phyloP scores from a whole-genome alignment of 2,329 filamentous ascomycete species.

The Fusarium torreyae region DNA sequence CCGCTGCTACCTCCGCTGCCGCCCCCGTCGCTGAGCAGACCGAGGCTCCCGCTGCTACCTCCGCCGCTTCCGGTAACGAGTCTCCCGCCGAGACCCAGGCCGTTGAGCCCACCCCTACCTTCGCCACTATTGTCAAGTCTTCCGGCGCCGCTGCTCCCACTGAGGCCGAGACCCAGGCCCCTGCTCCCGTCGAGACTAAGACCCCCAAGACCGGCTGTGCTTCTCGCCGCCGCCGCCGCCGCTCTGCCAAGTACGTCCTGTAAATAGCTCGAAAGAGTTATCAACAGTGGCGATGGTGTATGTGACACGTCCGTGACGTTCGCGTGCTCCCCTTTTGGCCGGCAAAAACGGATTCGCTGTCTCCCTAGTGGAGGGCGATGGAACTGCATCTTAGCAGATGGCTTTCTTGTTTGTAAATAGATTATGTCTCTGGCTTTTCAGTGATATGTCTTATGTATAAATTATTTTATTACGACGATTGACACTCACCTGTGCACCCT shows the following conservation, averaged over 20 bases:
- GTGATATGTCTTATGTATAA: constrained; percentile 48
- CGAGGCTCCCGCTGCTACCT: constrained; percentile 25
- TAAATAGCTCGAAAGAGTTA: constrained; percentile 38
- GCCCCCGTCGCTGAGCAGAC: constrained; percentile 1
- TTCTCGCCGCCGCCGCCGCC: constrained; percentile 45
- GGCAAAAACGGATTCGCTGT: constrained; percentile 21
- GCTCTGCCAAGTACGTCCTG: constrained; percentile 40
- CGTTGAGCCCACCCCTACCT: constrained; percentile 41
- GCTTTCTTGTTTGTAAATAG: constrained; percentile 50
- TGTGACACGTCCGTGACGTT: constrained; percentile 33
- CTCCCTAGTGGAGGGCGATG: constrained; percentile 40
- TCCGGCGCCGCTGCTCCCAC: constrained; percentile 28
- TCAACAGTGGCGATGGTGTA: not conserved
- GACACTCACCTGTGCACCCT: not conserved
- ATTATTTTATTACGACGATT: constrained; percentile 42
- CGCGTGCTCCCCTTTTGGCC: constrained; percentile 7
- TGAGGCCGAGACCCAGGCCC: constrained; percentile 25
- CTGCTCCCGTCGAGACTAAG: constrained; percentile 30
- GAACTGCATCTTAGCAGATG: constrained; percentile 39
- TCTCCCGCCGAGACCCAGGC: constrained; percentile 8
- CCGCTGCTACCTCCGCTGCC: constrained; percentile 30
- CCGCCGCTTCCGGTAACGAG: constrained; percentile 28
- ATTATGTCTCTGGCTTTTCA: constrained; percentile 44
- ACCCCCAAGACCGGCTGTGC: constrained; percentile 43
- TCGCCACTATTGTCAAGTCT: constrained; percentile 44